Conservation (phyloP, 1,284 basidiomycete genomes). For the Puccinia hordei region DNA sequence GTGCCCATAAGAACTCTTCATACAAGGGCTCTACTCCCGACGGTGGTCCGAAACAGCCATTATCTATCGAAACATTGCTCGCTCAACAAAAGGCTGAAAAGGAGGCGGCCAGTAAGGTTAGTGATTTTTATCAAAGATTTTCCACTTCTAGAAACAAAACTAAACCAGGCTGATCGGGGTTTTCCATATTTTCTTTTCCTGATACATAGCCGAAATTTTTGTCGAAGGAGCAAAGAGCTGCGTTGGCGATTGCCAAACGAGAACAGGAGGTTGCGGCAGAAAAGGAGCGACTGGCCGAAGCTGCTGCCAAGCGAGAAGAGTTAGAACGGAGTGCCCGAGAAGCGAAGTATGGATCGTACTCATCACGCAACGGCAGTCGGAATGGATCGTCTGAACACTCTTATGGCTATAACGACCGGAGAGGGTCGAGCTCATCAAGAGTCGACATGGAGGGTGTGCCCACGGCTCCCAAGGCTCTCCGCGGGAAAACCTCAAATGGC, state of each 20-base stretch:
- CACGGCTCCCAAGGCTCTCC: conserved; percentile 43
- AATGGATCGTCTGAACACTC: conserved; percentile 19
- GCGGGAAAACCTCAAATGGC: conserved; percentile 11
- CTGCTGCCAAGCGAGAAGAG: conserved; percentile 62
- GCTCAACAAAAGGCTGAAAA: conserved; percentile 82
- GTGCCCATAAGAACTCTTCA: background rate
- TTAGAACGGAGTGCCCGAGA: conserved; percentile 67
- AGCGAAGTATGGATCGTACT: conserved; percentile 63
- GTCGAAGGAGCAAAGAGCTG: conserved; percentile 81
- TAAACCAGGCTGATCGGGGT: background rate
- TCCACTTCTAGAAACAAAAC: background rate
- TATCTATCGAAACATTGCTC: conserved; percentile 76
- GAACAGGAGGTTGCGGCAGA: conserved; percentile 66
- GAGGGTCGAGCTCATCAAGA: conserved; percentile 23
- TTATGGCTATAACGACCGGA: conserved; percentile 15
- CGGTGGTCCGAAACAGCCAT: conserved; percentile 41
- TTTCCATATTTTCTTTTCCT: background rate
- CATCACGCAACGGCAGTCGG: conserved; percentile 2
- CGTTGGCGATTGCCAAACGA: conserved; percentile 81
- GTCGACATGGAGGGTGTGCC: conserved; percentile 48
- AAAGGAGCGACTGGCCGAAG: conserved; percentile 33
- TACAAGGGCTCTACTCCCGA: background rate
- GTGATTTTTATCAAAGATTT: conserved; percentile 51
- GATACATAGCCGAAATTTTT: conserved; percentile 76
- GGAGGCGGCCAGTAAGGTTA: conserved; percentile 81